Evolutionary conservation across 345 rosid genomes (phyloP).

Genomic region (Bruguiera parviflora): DNA sequence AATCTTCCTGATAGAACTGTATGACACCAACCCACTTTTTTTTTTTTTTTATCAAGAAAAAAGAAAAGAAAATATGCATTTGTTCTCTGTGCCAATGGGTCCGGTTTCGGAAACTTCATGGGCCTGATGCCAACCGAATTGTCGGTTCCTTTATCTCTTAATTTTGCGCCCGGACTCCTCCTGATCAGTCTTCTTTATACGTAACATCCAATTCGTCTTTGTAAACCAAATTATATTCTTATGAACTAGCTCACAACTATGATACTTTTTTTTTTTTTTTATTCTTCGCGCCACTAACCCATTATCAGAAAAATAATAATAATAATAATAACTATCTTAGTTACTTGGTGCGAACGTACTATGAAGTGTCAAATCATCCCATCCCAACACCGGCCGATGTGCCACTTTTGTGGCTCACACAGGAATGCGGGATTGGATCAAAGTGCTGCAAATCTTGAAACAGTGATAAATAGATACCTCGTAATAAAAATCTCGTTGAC

Average conservation of each 20-base stretch:
- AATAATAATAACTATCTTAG: too few species aligned
- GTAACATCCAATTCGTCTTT: background rate
- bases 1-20: too few species aligned
- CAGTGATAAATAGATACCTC: background rate
- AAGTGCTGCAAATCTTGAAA: background rate
- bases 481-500: background rate
- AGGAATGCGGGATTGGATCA: too few species aligned
- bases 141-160: background rate
- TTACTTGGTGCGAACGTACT: too few species aligned
- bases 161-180: background rate
- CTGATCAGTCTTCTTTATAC: background rate
- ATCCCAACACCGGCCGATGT: too few species aligned
- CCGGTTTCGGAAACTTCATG: background rate
- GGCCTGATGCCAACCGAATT: background rate
- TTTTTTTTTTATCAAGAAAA: too few species aligned
- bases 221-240: background rate
- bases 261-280: background rate
- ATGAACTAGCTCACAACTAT: background rate
- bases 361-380: too few species aligned
- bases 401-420: too few species aligned
- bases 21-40: too few species aligned
- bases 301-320: background rate
- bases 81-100: background rate
- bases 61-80: background rate
- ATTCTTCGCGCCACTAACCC: background rate